phyloP scores from a whole-genome alignment of 805 yeast species.

The Starmerella roubikii region DNA sequence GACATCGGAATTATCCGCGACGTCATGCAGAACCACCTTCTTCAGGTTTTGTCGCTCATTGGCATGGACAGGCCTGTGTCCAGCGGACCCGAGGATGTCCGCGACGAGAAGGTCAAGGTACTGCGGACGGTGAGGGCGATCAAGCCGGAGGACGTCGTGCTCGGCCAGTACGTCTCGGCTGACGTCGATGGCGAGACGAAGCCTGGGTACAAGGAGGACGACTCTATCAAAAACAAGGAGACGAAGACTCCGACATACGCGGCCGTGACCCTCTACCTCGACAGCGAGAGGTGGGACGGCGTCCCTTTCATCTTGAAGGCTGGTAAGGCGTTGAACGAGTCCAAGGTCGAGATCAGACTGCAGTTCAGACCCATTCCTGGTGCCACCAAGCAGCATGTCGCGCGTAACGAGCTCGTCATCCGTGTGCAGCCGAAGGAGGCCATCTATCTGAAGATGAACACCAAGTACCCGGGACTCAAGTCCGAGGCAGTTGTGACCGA shows the following conservation, averaged over 20 bases:
- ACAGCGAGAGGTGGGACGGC: constrained; percentile 96
- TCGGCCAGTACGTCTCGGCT: constrained; percentile 81
- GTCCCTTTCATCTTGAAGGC: constrained; percentile 93
- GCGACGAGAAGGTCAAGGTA: constrained; percentile 93
- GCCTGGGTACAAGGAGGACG: constrained; percentile 87
- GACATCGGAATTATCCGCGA: constrained; percentile 90
- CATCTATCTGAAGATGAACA: constrained; percentile 80
- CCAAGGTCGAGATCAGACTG: constrained; percentile 87
- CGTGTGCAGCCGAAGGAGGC: constrained; percentile 94
- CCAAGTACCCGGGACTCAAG: constrained; percentile 85
- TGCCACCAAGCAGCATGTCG: constrained; percentile 43
- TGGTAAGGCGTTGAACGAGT: constrained; percentile 91
- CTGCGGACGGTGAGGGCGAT: constrained; percentile 67
- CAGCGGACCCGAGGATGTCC: constrained; percentile 81
- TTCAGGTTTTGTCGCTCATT: constrained; percentile 79
- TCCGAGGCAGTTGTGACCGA: constrained; percentile 75
- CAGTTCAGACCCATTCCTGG: constrained; percentile 75
- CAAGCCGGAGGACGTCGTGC: constrained; percentile 47
- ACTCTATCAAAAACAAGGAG: constrained; percentile 56
- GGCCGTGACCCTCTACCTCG: constrained; percentile 62
- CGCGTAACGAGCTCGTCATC: constrained; percentile 85
- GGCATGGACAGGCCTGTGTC: constrained; percentile 94
- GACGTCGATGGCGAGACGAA: constrained; percentile 58
- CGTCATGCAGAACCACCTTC: constrained; percentile 93
- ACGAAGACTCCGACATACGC: constrained; percentile 90